phyloP scores from a whole-genome alignment of 495 filamentous ascomycete genomes.

The Lasiosphaeris hirsuta region DNA sequence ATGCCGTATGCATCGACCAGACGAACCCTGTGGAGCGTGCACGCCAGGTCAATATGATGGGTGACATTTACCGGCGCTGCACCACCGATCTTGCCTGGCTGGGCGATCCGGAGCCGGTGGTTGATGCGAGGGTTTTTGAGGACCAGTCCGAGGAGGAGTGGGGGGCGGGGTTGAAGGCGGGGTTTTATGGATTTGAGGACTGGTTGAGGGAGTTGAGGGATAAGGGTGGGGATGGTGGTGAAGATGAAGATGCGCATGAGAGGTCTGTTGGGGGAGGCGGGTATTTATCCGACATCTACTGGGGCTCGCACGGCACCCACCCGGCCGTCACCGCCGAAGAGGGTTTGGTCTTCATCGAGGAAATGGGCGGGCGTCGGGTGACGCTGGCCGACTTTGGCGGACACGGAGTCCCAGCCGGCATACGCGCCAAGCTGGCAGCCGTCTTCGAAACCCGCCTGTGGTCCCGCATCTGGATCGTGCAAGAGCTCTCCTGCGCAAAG shows the following conservation, averaged over 20 bases:
- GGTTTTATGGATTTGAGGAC: neutral
- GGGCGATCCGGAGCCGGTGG: neutral
- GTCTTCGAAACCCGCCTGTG: slow-evolving; percentile 6
- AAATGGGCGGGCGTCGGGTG: neutral
- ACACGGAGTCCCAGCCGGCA: neutral
- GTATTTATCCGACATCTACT: neutral
- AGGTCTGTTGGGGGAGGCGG: neutral
- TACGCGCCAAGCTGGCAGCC: neutral
- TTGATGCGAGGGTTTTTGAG: neutral
- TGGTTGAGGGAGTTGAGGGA: neutral
- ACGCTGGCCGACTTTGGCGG: neutral
- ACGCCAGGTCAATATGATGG: neutral
- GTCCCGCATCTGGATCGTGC: slow-evolving; percentile 18
- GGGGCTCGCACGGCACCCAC: neutral
- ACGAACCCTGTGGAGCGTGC: neutral
- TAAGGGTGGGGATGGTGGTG: neutral
- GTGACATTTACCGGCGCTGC: slow-evolving; percentile 3
- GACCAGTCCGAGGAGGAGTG: neutral
- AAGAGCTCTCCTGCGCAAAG: slow-evolving; percentile 14
- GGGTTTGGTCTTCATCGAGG: neutral
- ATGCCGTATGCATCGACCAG: slow-evolving; percentile 8
- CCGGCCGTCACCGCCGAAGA: neutral
- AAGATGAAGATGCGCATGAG: neutral
- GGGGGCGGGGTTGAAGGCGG: neutral
- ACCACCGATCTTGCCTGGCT: neutral